Evolutionary conservation across 257 asterid species (phyloP).

Genomic region (Ajuga chamaepitys): DNA sequence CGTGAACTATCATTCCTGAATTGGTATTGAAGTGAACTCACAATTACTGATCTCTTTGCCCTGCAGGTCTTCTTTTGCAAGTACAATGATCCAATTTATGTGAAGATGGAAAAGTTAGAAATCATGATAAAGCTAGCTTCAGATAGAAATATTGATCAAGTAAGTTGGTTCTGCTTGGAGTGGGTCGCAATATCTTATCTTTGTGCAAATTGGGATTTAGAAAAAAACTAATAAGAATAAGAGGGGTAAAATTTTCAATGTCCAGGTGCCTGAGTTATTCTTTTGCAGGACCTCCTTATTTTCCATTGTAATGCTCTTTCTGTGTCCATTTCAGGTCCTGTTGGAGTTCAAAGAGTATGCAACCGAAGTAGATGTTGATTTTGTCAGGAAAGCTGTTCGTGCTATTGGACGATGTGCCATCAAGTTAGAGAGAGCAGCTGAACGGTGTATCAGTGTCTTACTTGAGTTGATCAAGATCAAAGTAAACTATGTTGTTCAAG

Average conservation of each 20-base stretch:
- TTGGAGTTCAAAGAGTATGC: slow-evolving; percentile 99
- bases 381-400: slow-evolving; percentile 98
- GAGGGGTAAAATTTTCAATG: background rate
- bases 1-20: background rate
- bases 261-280: background rate
- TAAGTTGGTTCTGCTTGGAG: slow-evolving; percentile 26
- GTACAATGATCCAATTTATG: slow-evolving; percentile 97
- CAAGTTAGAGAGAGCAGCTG: slow-evolving; percentile 99
- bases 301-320: slow-evolving; percentile 10
- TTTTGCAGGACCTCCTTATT: background rate
- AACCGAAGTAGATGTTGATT: slow-evolving; percentile 98
- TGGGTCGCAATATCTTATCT: background rate
- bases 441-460: slow-evolving; percentile 95
- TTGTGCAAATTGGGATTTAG: slow-evolving; percentile 2
- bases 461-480: slow-evolving; percentile 98
- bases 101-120: slow-evolving; percentile 98
- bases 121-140: slow-evolving; percentile 99
- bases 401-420: slow-evolving; percentile 99
- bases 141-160: slow-evolving; percentile 95
- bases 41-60: slow-evolving; percentile 12
- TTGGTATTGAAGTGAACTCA: slow-evolving; percentile 9
- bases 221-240: background rate
- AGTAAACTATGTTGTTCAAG: slow-evolving; percentile 99
- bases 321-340: slow-evolving; percentile 48
- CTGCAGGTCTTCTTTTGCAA: slow-evolving; percentile 93